These are phyloP conservation scores for Lactarius evosmus DNA, from an alignment of 768 basidiomycete genomes.

Conservation along the genomic window DNA sequence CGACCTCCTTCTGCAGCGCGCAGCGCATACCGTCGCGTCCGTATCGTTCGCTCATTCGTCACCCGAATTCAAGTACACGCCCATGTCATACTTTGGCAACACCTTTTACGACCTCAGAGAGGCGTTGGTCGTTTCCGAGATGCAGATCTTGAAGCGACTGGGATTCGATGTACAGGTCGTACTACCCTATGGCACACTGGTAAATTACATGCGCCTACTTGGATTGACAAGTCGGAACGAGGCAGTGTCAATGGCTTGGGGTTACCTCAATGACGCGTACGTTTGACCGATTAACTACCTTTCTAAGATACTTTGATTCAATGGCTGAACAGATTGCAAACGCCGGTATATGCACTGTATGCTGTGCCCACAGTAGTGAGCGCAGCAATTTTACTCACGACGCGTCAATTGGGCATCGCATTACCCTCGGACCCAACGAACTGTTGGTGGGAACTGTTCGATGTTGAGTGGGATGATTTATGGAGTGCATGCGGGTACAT, in stretches of 20 bases:
- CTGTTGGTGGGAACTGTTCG: conserved; percentile 94
- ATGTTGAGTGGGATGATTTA: conserved; percentile 85
- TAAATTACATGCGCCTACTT: conserved; percentile 90
- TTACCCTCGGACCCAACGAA: conserved; percentile 68
- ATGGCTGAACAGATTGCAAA: conserved; percentile 67
- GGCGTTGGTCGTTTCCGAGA: conserved; percentile 88
- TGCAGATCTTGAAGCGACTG: conserved; percentile 94
- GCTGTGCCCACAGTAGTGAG: conserved; percentile 88
- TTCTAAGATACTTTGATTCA: conserved; percentile 14
- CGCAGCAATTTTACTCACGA: conserved; percentile 80
- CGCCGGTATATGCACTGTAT: conserved; percentile 87
- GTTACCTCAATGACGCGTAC: conserved; percentile 93
- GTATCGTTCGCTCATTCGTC: conserved; percentile 36
- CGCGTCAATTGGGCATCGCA: conserved; percentile 65
- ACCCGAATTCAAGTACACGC: conserved; percentile 56
- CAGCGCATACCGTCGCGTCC: conserved; percentile 46
- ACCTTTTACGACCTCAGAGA: conserved; percentile 96
- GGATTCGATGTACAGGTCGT: conserved; percentile 95
- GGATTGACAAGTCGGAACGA: conserved; percentile 72
- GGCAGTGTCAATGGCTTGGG: conserved; percentile 83
- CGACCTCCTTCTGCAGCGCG: conserved; percentile 81
- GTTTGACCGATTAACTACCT: conserved; percentile 35
- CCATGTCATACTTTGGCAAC: conserved; percentile 87
- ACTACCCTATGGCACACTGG: conserved; percentile 88
- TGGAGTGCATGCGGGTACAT: conserved; percentile 82